A percentile compares a stretch with the other conserved stretches of the same genome.
These are phyloP conservation scores for Gorgonomyces haynaldii DNA, from an alignment of 192 early-diverging fungal species.

Conservation along the genomic window DNA sequence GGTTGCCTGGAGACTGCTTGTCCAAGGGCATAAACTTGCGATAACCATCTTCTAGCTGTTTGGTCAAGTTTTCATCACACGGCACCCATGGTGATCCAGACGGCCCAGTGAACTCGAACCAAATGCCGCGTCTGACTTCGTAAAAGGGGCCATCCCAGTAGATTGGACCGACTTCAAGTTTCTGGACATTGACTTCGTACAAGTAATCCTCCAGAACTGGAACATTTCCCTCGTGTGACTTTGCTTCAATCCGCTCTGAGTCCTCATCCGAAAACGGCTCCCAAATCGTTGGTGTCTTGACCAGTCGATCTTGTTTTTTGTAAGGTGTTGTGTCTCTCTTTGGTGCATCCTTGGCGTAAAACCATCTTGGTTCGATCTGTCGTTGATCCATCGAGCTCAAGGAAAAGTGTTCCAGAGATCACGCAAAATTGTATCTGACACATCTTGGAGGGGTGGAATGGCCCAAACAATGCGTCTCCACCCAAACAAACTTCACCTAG, in stretches of 20 bases:
- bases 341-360: slow-evolving; percentile 35
- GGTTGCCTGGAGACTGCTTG: neutral
- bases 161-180: slow-evolving; percentile 56
- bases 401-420: too few relatives aligned
- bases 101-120: slow-evolving; percentile 47
- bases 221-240: slow-evolving; percentile 30
- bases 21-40: slow-evolving; percentile 15
- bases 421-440: too few relatives aligned
- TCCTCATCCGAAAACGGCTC: slow-evolving; percentile 26
- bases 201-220: slow-evolving; percentile 67
- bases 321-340: slow-evolving; percentile 34
- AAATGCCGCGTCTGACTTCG: slow-evolving; percentile 70
- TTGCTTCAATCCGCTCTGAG: slow-evolving; percentile 25
- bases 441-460: too few relatives aligned
- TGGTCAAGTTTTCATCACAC: slow-evolving; percentile 68
- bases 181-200: slow-evolving; percentile 65
- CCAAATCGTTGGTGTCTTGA: slow-evolving; percentile 12
- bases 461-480: too few relatives aligned
- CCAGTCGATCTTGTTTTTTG: slow-evolving; percentile 9
- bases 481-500: neutral
- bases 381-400: neutral
- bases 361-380: too few relatives aligned
- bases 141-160: slow-evolving; percentile 77
- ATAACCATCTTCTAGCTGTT: slow-evolving; percentile 76
- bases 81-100: slow-evolving; percentile 52